Evolutionary conservation across 2,329 filamentous ascomycete species (phyloP).

Genomic region (Xylariaceae sp.): DNA sequence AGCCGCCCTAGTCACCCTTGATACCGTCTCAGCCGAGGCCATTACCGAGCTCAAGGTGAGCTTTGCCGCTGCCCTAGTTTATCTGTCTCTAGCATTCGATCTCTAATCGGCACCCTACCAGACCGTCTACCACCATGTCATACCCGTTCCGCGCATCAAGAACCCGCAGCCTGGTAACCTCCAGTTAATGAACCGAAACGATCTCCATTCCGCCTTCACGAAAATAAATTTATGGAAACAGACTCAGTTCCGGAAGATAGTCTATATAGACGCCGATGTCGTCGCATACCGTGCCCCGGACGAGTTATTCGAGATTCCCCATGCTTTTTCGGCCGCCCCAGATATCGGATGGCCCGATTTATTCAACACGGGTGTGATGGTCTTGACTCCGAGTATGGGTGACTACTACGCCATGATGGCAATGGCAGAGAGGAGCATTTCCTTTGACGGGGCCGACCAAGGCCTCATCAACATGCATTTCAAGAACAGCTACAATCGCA

Average conservation of each 20-base stretch:
- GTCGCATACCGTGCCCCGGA: constrained; percentile 88
- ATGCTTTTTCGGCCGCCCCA: constrained; percentile 68
- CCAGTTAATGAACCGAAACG: constrained; percentile 83
- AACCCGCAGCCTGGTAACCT: constrained; percentile 79
- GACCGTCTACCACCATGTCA: constrained; percentile 82
- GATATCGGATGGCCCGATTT: constrained; percentile 98
- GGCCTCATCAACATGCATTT: constrained; percentile 95
- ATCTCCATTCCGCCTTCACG: constrained; percentile 89
- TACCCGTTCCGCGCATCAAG: constrained; percentile 75
- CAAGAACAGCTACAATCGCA: constrained; percentile 72
- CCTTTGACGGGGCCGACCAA: constrained; percentile 96
- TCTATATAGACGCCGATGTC: constrained; percentile 92
- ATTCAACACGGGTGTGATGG: constrained; percentile 98
- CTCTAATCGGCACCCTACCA: constrained; percentile 38
- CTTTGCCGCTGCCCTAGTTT: constrained; percentile 4
- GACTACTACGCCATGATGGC: constrained; percentile 83
- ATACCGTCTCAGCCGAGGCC: constrained; percentile 70
- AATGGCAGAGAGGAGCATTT: constrained; percentile 81
- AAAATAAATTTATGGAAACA: constrained; percentile 95
- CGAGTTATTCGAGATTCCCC: constrained; percentile 72
- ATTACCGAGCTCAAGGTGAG: constrained; percentile 73
- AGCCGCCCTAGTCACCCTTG: constrained; percentile 76
- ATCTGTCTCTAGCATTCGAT: too few relatives aligned
- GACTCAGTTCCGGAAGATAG: constrained; percentile 83
- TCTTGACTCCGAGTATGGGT: constrained; percentile 76